A percentile compares a stretch with the other conserved stretches of the same genome.
These are phyloP conservation scores for Colletotrichum higginsianum DNA, from an alignment of 2,329 filamentous ascomycete species.

Conservation along the genomic window DNA sequence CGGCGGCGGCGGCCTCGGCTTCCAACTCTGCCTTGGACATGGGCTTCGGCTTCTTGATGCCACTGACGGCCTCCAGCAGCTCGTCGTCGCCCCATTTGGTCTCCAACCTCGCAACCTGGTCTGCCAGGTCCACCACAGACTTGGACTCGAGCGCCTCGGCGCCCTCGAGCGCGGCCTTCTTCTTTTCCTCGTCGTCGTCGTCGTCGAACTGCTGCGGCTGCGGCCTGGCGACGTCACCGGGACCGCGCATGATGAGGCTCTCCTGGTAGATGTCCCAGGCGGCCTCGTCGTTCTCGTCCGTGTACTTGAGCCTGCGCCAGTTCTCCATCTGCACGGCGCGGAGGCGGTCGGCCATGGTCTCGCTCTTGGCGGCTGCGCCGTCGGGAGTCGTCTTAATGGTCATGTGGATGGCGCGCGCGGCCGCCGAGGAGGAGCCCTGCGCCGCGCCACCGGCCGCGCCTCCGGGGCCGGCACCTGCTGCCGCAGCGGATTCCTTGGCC, in stretches of 20 bases:
- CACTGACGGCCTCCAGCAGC: slow-evolving; percentile 63
- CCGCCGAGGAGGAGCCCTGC: slow-evolving; percentile 61
- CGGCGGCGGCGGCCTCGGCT: slow-evolving; percentile 45
- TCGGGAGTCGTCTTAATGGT: slow-evolving; percentile 84
- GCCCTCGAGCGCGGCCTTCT: slow-evolving; percentile 43
- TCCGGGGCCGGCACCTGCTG: slow-evolving; percentile 53
- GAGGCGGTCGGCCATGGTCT: slow-evolving; percentile 83
- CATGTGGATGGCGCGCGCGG: slow-evolving; percentile 83
- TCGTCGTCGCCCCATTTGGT: slow-evolving; percentile 61
- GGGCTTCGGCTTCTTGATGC: slow-evolving; percentile 54
- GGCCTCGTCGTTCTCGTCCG: slow-evolving; percentile 83
- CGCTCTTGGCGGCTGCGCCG: slow-evolving; percentile 74
- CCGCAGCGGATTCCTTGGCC: slow-evolving; percentile 52
- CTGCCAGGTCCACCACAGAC: slow-evolving; percentile 49
- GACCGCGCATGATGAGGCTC: slow-evolving; percentile 72
- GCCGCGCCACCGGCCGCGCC: slow-evolving; percentile 55
- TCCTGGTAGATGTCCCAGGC: slow-evolving; percentile 84
- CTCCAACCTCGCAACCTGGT: slow-evolving; percentile 56
- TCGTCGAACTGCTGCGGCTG: neutral
- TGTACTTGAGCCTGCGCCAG: slow-evolving; percentile 85
- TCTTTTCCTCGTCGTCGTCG: slow-evolving; percentile 47
- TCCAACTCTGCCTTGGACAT: slow-evolving; percentile 48
- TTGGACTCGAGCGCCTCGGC: slow-evolving; percentile 21
- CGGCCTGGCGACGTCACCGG: slow-evolving; percentile 10
- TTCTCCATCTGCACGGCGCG: slow-evolving; percentile 84